Evolutionary conservation across 225 moss, liverwort and hornwort species (phyloP).

Genomic region (Rhytidiadelphus loreus): DNA sequence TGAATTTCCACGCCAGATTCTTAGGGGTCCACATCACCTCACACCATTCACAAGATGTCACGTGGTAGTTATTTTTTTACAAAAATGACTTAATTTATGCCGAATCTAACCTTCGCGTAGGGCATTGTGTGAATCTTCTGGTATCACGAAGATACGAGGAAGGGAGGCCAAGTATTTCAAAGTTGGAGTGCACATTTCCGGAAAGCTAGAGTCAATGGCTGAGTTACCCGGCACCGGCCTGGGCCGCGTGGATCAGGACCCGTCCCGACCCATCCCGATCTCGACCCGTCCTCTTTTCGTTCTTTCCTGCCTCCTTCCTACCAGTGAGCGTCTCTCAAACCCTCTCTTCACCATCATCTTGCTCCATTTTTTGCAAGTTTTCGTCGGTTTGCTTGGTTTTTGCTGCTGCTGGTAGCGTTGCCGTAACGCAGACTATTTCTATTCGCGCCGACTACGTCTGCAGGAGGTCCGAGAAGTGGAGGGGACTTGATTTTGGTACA

Average conservation of each 20-base stretch:
- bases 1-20: background rate
- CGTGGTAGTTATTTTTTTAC: background rate
- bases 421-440: background rate
- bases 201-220: background rate
- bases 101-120: background rate
- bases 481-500: background rate
- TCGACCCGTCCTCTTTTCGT: background rate
- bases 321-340: background rate
- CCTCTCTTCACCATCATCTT: background rate
- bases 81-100: no score
- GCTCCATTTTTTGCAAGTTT: background rate
- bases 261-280: background rate
- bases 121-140: background rate
- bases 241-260: background rate
- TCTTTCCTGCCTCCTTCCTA: background rate
- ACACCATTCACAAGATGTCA: background rate
- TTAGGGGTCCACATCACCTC: no score
- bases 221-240: background rate
- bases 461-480: background rate
- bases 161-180: background rate
- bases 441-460: background rate
- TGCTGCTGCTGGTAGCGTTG: background rate
- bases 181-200: background rate
- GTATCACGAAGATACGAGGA: background rate
- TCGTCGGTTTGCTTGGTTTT: background rate